Percentiles rank a stretch among this genome's conserved stretches.
Conservation (phyloP, 2,329 filamentous ascomycete species). For the Cyphellophora europaea region DNA sequence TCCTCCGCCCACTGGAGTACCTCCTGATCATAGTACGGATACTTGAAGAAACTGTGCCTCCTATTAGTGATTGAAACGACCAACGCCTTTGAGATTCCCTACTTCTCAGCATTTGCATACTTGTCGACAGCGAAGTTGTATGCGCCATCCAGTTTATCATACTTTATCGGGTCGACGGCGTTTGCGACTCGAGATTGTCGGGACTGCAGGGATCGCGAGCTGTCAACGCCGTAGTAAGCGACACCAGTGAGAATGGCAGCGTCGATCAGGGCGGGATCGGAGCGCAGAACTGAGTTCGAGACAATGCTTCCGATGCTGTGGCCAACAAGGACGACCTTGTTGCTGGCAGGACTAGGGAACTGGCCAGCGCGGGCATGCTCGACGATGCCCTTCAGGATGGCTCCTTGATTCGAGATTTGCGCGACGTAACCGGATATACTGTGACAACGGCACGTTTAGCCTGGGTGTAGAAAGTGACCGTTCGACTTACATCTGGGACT, state of each 20-base stretch:
- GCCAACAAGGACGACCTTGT: slow-evolving; percentile 4
- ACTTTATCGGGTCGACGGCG: slow-evolving; percentile 2
- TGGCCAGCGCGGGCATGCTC: slow-evolving; percentile 1
- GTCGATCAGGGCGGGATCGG: slow-evolving; percentile 3
- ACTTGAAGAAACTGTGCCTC: slow-evolving; percentile 4
- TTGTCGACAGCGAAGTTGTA: slow-evolving; percentile 1
- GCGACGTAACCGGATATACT: slow-evolving; percentile 2
- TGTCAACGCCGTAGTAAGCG: slow-evolving; percentile 1
- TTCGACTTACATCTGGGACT: no score
- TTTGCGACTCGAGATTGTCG: slow-evolving; percentile 3
- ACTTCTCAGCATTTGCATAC: slow-evolving; percentile 3
- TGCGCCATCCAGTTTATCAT: neutral
- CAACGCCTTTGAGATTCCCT: no score
- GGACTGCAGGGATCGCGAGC: neutral
- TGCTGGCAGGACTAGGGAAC: neutral
- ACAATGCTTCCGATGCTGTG: slow-evolving; percentile 5
- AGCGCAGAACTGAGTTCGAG: slow-evolving; percentile 2
- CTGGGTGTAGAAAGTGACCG: no score
- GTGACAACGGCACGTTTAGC: no score
- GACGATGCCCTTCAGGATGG: slow-evolving; percentile 1
- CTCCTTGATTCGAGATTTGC: slow-evolving; percentile 1
- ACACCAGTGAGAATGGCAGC: slow-evolving; percentile 4
- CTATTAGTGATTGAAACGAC: neutral
- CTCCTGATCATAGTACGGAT: slow-evolving; percentile 3
- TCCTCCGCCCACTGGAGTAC: slow-evolving; percentile 5